Conservation (phyloP, 2,329 filamentous ascomycete genomes). For the Colletotrichum spaethianum region DNA sequence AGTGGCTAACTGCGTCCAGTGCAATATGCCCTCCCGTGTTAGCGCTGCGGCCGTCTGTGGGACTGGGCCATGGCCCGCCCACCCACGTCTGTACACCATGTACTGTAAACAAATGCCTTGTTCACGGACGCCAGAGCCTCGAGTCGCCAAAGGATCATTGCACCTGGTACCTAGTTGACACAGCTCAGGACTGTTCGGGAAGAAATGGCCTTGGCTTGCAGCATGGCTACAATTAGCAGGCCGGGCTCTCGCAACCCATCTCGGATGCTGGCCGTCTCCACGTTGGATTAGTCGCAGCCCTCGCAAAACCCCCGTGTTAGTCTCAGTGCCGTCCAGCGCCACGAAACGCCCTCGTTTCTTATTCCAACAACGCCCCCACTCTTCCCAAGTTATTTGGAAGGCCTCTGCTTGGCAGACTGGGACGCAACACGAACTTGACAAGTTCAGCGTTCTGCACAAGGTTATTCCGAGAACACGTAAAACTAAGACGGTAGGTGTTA, state of each 20-base stretch:
- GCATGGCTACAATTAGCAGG: not conserved
- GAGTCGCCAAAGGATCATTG: not conserved
- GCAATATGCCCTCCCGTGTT: slow-evolving; percentile 17
- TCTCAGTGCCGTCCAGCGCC: slow-evolving; percentile 21
- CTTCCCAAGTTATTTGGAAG: slow-evolving; percentile 32
- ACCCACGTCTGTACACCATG: not conserved
- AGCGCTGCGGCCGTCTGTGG: slow-evolving; percentile 25
- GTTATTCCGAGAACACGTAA: not conserved
- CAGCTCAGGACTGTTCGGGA: not conserved
- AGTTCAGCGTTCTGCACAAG: slow-evolving; percentile 12
- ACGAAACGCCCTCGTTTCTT: slow-evolving; percentile 39
- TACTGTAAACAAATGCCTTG: slow-evolving; percentile 9
- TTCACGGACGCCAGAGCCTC: not conserved
- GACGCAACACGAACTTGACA: not conserved
- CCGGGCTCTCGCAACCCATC: not conserved
- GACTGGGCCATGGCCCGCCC: slow-evolving; percentile 3
- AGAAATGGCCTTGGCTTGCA: not conserved
- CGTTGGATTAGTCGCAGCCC: not conserved
- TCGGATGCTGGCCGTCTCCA: slow-evolving; percentile 12
- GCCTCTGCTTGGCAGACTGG: slow-evolving; percentile 23
- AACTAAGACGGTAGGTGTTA: slow-evolving; percentile 17
- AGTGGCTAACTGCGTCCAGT: slow-evolving; percentile 21
- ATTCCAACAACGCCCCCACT: slow-evolving; percentile 33
- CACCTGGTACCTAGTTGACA: not conserved
- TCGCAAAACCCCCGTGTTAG: slow-evolving; percentile 1